phyloP scores from a whole-genome alignment of 345 rosid genomes.

The Rhodamnia rubescens region DNA sequence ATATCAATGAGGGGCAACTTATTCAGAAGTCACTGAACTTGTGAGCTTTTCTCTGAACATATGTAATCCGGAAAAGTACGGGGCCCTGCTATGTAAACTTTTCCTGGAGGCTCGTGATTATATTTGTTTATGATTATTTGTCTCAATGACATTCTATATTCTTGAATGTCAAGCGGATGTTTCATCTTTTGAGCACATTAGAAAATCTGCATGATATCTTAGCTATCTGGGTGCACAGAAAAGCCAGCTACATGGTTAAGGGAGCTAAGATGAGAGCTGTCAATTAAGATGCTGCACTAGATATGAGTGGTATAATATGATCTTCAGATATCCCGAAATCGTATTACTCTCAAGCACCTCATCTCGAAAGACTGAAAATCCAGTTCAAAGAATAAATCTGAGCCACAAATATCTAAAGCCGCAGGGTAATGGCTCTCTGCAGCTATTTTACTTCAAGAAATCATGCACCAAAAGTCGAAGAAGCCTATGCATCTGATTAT shows the following conservation, averaged over 20 bases:
- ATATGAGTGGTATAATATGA: not conserved
- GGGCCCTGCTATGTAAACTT: not conserved
- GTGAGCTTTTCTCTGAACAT: not conserved
- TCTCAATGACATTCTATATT: not conserved
- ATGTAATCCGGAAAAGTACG: not conserved
- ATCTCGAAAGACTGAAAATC: not conserved
- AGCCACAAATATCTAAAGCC: not conserved
- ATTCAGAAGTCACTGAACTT: not conserved
- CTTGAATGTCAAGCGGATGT: not conserved
- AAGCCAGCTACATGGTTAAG: not conserved
- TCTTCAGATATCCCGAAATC: not conserved
- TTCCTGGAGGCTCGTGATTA: not conserved
- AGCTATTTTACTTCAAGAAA: not conserved
- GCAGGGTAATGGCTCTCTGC: not conserved
- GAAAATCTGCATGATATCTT: not conserved
- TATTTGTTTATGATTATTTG: not conserved
- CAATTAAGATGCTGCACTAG: not conserved
- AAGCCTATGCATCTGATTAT: not conserved
- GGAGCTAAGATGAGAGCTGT: not conserved
- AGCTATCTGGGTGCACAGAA: not conserved
- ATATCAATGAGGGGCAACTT: not conserved
- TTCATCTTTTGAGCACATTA: not conserved
- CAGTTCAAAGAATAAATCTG: not conserved
- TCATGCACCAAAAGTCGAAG: not conserved
- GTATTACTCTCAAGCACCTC: not conserved